A percentile compares a stretch with the other conserved stretches of the same genome.
phyloP scores from a whole-genome alignment of 768 basidiomycete species.

The Pleurotus tuoliensis region DNA sequence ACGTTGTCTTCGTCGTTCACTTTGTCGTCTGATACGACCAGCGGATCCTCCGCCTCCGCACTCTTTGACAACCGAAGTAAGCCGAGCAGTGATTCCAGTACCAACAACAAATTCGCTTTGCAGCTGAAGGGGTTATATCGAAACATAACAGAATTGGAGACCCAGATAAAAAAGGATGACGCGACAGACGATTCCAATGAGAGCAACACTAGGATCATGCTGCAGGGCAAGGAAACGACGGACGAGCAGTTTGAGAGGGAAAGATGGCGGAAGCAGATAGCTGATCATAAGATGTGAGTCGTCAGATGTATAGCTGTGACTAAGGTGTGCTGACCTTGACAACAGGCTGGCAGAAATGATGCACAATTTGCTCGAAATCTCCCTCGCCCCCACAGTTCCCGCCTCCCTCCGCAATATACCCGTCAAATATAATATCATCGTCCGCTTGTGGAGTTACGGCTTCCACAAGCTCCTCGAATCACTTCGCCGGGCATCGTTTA shows the following conservation, averaged over 20 bases:
- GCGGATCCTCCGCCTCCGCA: conserved; percentile 67
- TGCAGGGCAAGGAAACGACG: conserved; percentile 38
- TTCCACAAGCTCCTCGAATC: conserved; percentile 91
- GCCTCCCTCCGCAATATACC: conserved; percentile 87
- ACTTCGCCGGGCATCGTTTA: conserved; percentile 79
- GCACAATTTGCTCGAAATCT: conserved; percentile 82
- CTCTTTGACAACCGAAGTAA: conserved; percentile 54
- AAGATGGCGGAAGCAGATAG: conserved; percentile 68
- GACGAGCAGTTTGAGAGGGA: conserved; percentile 68
- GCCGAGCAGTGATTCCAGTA: conserved; percentile 45
- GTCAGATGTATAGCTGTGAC: conserved; percentile 7
- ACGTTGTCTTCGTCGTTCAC: conserved; percentile 66
- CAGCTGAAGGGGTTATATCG: conserved; percentile 85
- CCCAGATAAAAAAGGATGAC: conserved; percentile 63
- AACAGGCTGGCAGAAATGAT: conserved; percentile 89
- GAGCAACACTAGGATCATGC: conserved; percentile 36
- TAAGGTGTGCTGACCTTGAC: conserved; percentile 2
- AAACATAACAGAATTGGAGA: conserved; percentile 75
- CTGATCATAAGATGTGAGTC: conserved; percentile 83
- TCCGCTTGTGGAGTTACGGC: conserved; percentile 86
- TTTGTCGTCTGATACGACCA: conserved; percentile 67
- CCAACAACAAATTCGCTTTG: conserved; percentile 58
- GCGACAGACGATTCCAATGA: conserved; percentile 51
- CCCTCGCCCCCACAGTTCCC: conserved; percentile 83
- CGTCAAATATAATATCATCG: conserved; percentile 92